A percentile compares a stretch with the other conserved stretches of the same genome.
These are phyloP conservation scores for Beauveria bassiana DNA, from an alignment of 2,329 filamentous ascomycete genomes.

Conservation along the genomic window DNA sequence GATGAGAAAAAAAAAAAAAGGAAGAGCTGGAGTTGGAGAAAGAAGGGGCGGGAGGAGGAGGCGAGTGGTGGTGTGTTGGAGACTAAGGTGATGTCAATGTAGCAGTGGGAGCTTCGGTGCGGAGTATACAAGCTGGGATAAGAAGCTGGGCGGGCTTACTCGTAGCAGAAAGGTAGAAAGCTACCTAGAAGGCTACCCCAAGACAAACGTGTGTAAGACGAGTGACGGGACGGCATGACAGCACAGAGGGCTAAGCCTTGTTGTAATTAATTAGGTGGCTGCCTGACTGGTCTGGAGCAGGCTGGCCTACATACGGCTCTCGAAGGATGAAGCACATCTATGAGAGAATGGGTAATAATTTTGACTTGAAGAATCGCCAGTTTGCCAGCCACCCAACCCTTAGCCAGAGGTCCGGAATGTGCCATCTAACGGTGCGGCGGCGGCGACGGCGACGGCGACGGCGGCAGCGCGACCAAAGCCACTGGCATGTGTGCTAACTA, in stretches of 20 bases:
- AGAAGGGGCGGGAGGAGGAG: not conserved
- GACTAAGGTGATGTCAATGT: not conserved
- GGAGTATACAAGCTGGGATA: conserved; percentile 9
- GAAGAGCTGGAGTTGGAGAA: conserved; percentile 9
- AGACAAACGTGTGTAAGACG: not conserved
- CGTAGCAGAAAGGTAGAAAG: not conserved
- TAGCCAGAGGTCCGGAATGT: no score
- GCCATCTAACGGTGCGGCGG: not conserved
- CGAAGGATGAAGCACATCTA: no score
- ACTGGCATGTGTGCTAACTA: no score
- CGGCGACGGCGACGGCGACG: not conserved
- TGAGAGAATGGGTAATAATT: no score
- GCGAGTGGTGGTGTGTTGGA: not conserved
- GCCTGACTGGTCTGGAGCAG: no score
- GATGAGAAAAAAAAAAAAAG: conserved; percentile 11
- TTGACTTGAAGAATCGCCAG: no score
- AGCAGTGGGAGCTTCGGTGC: conserved; percentile 4
- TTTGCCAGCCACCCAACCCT: no score
- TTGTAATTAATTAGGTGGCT: not conserved
- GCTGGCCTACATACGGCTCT: no score
- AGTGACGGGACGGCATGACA: not conserved
- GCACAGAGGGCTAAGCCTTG: not conserved
- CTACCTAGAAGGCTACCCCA: not conserved
- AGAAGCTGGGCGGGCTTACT: not conserved
- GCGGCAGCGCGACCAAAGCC: no score